Percentiles rank a stretch among this genome's conserved stretches.
Conservation (phyloP, 2,329 filamentous ascomycete genomes). For the Trichoderma oligosporum region DNA sequence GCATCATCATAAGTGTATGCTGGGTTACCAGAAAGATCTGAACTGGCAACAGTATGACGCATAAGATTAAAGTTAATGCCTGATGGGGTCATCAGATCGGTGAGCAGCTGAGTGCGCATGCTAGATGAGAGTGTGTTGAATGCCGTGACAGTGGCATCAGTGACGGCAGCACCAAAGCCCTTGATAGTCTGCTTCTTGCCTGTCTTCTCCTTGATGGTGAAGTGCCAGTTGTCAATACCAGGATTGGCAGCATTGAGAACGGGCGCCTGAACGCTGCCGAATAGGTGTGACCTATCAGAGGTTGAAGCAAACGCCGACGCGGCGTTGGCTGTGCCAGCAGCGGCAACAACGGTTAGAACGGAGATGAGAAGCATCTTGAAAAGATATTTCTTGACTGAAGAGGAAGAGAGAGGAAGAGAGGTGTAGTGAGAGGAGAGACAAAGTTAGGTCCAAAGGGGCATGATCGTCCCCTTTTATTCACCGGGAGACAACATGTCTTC, state of each 20-base stretch:
- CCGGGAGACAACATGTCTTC: neutral
- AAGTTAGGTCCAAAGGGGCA: neutral
- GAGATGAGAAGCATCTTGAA: constrained; percentile 16
- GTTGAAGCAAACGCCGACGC: constrained; percentile 31
- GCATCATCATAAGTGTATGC: constrained; percentile 40
- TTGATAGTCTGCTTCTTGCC: constrained; percentile 37
- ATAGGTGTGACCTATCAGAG: constrained; percentile 36
- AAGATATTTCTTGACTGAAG: neutral
- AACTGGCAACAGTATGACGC: constrained; percentile 40
- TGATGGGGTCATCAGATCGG: constrained; percentile 34
- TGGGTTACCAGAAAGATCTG: constrained; percentile 39
- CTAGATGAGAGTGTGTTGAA: constrained; percentile 34
- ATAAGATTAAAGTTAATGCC: constrained; percentile 40
- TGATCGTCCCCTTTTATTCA: constrained; percentile 18
- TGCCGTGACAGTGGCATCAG: constrained; percentile 40
- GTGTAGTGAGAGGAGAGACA: neutral
- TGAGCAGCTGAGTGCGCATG: constrained; percentile 32
- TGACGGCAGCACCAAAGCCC: constrained; percentile 42
- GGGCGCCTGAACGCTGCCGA: constrained; percentile 34
- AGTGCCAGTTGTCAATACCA: constrained; percentile 35
- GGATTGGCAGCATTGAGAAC: constrained; percentile 33
- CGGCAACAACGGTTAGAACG: constrained; percentile 13
- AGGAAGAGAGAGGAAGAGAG: neutral
- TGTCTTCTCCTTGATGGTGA: constrained; percentile 38
- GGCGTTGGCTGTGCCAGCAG: constrained; percentile 11